Evolutionary conservation across 2,329 filamentous ascomycete species (phyloP).

Genomic region (Nigrospora sphaerica): DNA sequence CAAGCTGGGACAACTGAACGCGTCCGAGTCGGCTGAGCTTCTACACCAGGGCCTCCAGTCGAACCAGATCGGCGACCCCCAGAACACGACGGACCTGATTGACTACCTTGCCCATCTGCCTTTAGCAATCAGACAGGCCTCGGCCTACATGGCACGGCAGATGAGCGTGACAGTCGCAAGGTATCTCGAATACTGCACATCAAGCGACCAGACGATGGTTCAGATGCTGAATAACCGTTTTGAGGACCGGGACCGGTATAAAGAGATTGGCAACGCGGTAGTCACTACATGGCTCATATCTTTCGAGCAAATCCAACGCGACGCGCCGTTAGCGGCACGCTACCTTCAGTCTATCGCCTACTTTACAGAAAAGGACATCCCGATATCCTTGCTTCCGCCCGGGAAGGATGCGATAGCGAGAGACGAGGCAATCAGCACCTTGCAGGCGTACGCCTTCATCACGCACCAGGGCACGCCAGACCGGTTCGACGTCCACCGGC

Average conservation of each 20-base stretch:
- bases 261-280: neutral
- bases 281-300: neutral
- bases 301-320: neutral
- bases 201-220: neutral
- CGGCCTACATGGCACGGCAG: neutral
- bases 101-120: neutral
- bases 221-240: neutral
- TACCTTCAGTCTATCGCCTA: neutral
- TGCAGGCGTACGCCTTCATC: too few species aligned
- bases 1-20: neutral
- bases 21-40: neutral
- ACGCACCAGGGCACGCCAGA: neutral
- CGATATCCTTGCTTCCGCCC: neutral
- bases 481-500: neutral
- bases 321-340: neutral
- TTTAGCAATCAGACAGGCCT: neutral
- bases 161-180: neutral
- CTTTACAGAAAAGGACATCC: neutral
- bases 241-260: neutral
- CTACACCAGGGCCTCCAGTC: neutral
- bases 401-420: too few species aligned
- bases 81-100: neutral
- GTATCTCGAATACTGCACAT: neutral
- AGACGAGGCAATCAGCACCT: too few species aligned
- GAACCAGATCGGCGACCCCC: neutral